Evolutionary conservation across 2,329 filamentous ascomycete species (phyloP).

Genomic region (Beauveria medogensis): DNA sequence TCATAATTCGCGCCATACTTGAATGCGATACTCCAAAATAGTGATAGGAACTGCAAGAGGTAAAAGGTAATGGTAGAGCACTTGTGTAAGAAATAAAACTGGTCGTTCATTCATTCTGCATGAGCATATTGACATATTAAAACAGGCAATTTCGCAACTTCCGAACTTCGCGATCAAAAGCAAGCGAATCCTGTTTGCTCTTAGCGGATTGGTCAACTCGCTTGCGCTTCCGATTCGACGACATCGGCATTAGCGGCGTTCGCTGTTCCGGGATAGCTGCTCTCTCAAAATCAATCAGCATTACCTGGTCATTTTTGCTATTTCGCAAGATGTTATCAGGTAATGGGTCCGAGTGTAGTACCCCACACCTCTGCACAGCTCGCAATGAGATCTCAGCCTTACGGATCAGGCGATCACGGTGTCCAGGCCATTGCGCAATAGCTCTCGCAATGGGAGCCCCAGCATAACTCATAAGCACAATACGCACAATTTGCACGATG

Average conservation of each 20-base stretch:
- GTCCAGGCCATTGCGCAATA: background rate
- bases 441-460: background rate
- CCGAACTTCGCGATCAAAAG: background rate
- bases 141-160: background rate
- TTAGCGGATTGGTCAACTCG: background rate
- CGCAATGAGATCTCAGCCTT: background rate
- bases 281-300: background rate
- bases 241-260: background rate
- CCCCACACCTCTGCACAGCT: background rate
- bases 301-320: background rate
- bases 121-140: background rate
- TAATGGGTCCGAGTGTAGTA: background rate
- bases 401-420: background rate
- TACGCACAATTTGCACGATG: background rate
- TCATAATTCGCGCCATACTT: too few relatives aligned
- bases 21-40: too few relatives aligned
- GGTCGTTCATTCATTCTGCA: too few relatives aligned
- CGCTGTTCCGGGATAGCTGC: background rate
- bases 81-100: too few relatives aligned
- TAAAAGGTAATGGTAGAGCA: too few relatives aligned
- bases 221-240: background rate
- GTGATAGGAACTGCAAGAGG: too few relatives aligned
- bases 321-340: background rate
- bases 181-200: background rate
- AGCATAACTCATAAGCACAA: background rate